These are phyloP conservation scores for Glaciozyma antarctica DNA, from an alignment of 768 basidiomycete species.

Conservation along the genomic window DNA sequence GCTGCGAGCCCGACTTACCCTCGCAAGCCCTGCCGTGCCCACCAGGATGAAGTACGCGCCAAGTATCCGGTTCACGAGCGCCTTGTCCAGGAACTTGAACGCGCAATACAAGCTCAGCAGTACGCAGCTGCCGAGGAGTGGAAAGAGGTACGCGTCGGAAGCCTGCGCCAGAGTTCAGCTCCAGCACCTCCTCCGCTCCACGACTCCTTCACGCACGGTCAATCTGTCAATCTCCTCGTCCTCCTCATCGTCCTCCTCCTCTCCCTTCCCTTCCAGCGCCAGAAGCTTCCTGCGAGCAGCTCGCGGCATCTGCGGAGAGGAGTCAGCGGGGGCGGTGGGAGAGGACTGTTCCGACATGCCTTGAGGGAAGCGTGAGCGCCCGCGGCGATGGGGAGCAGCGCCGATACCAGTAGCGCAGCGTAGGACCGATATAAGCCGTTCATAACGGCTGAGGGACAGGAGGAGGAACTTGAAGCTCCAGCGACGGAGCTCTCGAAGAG, in stretches of 20 bases:
- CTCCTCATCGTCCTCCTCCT: conserved; percentile 45
- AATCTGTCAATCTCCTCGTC: conserved; percentile 44
- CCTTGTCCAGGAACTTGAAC: conserved; percentile 40
- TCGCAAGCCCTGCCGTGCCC: conserved; percentile 59
- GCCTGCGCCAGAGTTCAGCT: conserved; percentile 12
- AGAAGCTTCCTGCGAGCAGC: conserved; percentile 8
- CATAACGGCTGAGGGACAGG: background rate
- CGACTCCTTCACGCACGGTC: conserved; percentile 13
- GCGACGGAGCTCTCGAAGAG: background rate
- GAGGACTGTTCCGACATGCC: background rate
- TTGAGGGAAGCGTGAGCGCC: background rate
- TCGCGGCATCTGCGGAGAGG: conserved; percentile 21
- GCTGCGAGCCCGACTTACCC: conserved; percentile 56
- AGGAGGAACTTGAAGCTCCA: background rate
- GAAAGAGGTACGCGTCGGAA: conserved; percentile 35
- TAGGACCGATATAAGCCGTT: background rate
- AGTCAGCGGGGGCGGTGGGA: background rate
- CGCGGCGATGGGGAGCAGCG: background rate
- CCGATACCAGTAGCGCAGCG: background rate
- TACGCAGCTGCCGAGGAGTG: conserved; percentile 30
- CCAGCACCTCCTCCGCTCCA: background rate
- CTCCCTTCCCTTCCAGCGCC: conserved; percentile 28
- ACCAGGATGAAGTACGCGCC: conserved; percentile 44
- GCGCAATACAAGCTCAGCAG: conserved; percentile 34
- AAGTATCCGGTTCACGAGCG: conserved; percentile 73